A percentile compares a stretch with the other conserved stretches of the same genome.
phyloP scores from a whole-genome alignment of 2,329 filamentous ascomycete species.

The Talaromyces sp. region DNA sequence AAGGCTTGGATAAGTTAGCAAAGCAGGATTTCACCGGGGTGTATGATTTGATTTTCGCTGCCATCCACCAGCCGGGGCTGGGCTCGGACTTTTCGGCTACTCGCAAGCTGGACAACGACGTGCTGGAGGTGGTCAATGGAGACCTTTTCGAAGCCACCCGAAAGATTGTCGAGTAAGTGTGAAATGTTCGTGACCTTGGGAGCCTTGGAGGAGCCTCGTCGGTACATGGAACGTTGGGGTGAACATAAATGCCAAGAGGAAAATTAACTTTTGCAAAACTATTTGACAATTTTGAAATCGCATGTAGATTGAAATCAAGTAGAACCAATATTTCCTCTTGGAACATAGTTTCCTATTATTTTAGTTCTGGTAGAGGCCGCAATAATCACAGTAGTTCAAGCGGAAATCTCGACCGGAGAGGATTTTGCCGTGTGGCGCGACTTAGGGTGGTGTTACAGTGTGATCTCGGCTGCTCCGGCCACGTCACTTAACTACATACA shows the following conservation, averaged over 20 bases:
- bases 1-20: slow-evolving; percentile 3
- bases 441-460: neutral
- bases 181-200: neutral
- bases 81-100: slow-evolving; percentile 5
- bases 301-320: too few relatives aligned
- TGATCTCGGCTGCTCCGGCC: neutral
- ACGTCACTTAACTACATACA: neutral
- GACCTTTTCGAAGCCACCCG: neutral
- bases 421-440: neutral
- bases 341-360: too few relatives aligned
- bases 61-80: slow-evolving; percentile 1
- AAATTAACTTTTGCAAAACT: too few relatives aligned
- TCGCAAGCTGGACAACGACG: slow-evolving; percentile 2
- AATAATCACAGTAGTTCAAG: too few relatives aligned
- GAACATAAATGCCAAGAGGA: too few relatives aligned
- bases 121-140: neutral
- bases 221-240: neutral
- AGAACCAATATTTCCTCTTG: too few relatives aligned
- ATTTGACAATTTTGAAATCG: too few relatives aligned
- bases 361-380: too few relatives aligned
- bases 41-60: slow-evolving; percentile 8
- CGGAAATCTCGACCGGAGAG: neutral
- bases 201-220: neutral
- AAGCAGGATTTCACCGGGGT: slow-evolving; percentile 1
- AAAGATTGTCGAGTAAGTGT: slow-evolving; percentile 1